Conservation (phyloP, 2,329 filamentous ascomycete species). For the Sclerotinia subarctica region DNA sequence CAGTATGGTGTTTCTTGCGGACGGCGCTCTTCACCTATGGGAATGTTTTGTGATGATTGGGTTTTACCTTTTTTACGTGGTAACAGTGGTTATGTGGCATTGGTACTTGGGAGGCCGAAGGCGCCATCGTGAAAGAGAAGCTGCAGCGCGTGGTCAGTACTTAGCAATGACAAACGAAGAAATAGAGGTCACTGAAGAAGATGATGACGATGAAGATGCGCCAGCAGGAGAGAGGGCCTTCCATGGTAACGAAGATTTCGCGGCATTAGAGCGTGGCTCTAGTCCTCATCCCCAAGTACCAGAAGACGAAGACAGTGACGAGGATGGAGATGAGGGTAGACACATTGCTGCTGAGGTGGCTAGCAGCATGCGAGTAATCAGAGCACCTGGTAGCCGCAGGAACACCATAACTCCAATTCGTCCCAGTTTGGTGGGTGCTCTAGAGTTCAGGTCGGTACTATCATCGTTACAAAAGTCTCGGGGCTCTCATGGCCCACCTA, state of each 20-base stretch:
- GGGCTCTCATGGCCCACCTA: slow-evolving; percentile 67
- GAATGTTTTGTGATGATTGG: slow-evolving; percentile 88
- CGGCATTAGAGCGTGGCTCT: slow-evolving; percentile 33
- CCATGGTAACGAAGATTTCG: slow-evolving; percentile 35
- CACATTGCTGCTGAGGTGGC: slow-evolving; percentile 78
- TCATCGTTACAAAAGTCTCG: slow-evolving; percentile 81
- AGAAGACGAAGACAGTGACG: slow-evolving; percentile 43
- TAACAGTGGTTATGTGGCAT: slow-evolving; percentile 87
- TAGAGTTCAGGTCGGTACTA: slow-evolving; percentile 90
- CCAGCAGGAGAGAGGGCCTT: slow-evolving; percentile 38
- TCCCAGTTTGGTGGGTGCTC: slow-evolving; percentile 85
- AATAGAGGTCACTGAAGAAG: slow-evolving; percentile 62
- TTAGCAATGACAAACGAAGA: slow-evolving; percentile 53
- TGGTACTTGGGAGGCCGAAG: slow-evolving; percentile 70
- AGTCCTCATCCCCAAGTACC: slow-evolving; percentile 45
- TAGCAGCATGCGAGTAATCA: slow-evolving; percentile 86
- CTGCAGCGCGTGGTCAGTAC: slow-evolving; percentile 71
- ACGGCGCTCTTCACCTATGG: slow-evolving; percentile 81
- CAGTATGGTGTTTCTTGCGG: slow-evolving; percentile 80
- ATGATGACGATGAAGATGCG: slow-evolving; percentile 56
- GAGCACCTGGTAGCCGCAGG: slow-evolving; percentile 61
- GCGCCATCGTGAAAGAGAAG: slow-evolving; percentile 60
- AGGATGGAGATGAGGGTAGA: slow-evolving; percentile 55
- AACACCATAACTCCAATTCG: slow-evolving; percentile 82
- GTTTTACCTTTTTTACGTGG: slow-evolving; percentile 87